Base-by-base conservation (phyloP, 257 asterid genomes). In the Eucommia ulmoides region DNA sequence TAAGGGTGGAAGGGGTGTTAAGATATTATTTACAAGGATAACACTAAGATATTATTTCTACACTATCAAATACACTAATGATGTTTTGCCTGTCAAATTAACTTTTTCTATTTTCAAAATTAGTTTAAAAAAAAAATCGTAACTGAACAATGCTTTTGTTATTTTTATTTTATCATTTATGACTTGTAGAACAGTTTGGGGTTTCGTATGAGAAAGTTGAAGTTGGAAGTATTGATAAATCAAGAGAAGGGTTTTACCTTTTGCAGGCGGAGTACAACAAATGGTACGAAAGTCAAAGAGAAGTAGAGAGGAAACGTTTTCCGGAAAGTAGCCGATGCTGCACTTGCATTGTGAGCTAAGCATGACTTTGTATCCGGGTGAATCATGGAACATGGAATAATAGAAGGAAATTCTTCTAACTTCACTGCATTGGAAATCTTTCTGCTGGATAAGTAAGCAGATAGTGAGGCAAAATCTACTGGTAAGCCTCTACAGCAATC, bases 271-370 rank as follows among this genome's bases (percentile, higher is more conserved):
- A 91, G 84, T 57, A 91, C 93, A 45, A 91, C 95, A 51, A 91
- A 86, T 0, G 97, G 99, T 53, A 91, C 99, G 63, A 86, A 87
- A 22, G 99, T 87, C 83, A 91, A 67, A 49, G 99, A 91, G 84
- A 91, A 91, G 68, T 91, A 91, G 8, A 91, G 76, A 54, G 99
- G 99, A 73, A 87, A 91, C 45, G 97, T 91, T 69, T 91, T 91
- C 73, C 88, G 79, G 74, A 91, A 91, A 76, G 99, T 81, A 54
- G 80, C 84, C 23, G 68, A 59, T 19, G 81, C 73, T 2, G 94
- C 95, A 52, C 77, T 91, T 46, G 82, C 80, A 66, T 87, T 84
- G 75, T 87, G 99, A 51, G 68, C 71, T 48, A 79, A 61, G 71
- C 99, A 91, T 22, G 99, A 91, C 49, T 65, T 76, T 48, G 83